Base-by-base conservation (phyloP, 345 rosid species). In the Eutrema heterophyllum region DNA sequence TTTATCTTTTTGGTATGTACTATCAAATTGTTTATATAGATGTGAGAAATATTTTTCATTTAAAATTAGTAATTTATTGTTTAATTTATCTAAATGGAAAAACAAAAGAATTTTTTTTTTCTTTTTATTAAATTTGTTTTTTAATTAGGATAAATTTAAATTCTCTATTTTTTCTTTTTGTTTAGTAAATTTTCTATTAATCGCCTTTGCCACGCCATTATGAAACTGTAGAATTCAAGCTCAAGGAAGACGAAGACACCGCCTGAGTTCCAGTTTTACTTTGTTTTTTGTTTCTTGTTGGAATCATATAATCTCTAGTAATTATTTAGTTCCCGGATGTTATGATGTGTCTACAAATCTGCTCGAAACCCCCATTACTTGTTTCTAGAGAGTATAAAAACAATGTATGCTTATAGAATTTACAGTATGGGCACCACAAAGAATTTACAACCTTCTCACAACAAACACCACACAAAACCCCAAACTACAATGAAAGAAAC, bases 141-240 rank as follows among this genome's bases (percentile, higher is more conserved):
- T n/a, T n/a, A n/a, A n/a, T n/a, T n/a, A n/a, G n/a, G n/a, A n/a
- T n/a, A n/a, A n/a, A n/a, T n/a, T n/a, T n/a, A n/a, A n/a, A n/a
- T n/a, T n/a, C n/a, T n/a, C n/a, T n/a, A n/a, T n/a, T n/a, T n/a
- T n/a, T n/a, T n/a, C n/a, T n/a, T n/a, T n/a, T n/a, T n/a, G n/a
- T n/a, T n/a, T n/a, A n/a, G n/a, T n/a, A n/a, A n/a, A n/a, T n/a
- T n/a, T n/a, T n/a, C n/a, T n/a, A n/a, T n/a, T n/a, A n/a, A 15
- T 80, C 83, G 10, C 85, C 82, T 61, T 65, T 76, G 38, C 46
- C 81, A 18, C 78, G 83, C 83, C 73, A 13, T 9, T 68, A 49
- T 66, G 81, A 82, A 72, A 54, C 78, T 7, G 83, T 86, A 52
- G 86, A 83, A 38, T 83, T 81, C 72, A 67, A 65, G 72, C 81